These are phyloP conservation scores for Trichoderma reesei DNA, from an alignment of 495 filamentous ascomycete species.

Conservation along the genomic window DNA sequence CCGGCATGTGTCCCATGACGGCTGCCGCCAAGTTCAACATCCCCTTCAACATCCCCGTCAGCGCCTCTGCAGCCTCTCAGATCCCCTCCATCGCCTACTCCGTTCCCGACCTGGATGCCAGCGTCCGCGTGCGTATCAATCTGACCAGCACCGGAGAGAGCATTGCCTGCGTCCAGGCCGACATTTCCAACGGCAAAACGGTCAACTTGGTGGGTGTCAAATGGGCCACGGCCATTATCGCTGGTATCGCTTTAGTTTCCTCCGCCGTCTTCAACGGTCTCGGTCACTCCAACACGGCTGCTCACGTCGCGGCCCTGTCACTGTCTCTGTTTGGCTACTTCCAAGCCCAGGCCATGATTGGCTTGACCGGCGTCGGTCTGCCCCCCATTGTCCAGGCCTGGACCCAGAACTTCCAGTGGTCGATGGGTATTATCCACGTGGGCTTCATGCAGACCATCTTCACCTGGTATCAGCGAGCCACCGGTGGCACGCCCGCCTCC, in stretches of 20 bases:
- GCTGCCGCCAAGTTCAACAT: constrained; percentile 54
- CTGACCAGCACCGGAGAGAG: constrained; percentile 45
- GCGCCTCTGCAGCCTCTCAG: constrained; percentile 40
- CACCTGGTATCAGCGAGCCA: constrained; percentile 94
- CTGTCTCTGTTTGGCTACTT: constrained; percentile 94
- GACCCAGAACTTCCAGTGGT: constrained; percentile 99
- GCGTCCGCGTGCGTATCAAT: constrained; percentile 71
- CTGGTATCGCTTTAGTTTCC: constrained; percentile 69
- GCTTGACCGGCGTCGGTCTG: constrained; percentile 72
- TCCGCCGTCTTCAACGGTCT: constrained; percentile 75
- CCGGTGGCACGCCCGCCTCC: constrained; percentile 77
- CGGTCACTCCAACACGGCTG: constrained; percentile 91
- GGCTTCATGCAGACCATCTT: constrained; percentile 79
- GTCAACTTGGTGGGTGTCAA: constrained; percentile 82
- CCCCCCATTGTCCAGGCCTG: constrained; percentile 86
- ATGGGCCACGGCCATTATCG: constrained; percentile 82
- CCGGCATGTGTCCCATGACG: constrained; percentile 88
- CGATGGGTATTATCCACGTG: constrained; percentile 90
- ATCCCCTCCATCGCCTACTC: constrained; percentile 84
- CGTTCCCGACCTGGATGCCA: constrained; percentile 90
- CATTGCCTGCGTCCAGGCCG: constrained; percentile 81
- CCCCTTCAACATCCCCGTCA: constrained; percentile 53
- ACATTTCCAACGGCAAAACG: constrained; percentile 85
- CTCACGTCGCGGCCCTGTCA: constrained; percentile 88
- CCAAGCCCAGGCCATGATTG: constrained; percentile 90